A percentile compares a stretch with the other conserved stretches of the same genome.
phyloP scores from a whole-genome alignment of 2,329 filamentous ascomycete species.

The Exophiala mesophila region DNA sequence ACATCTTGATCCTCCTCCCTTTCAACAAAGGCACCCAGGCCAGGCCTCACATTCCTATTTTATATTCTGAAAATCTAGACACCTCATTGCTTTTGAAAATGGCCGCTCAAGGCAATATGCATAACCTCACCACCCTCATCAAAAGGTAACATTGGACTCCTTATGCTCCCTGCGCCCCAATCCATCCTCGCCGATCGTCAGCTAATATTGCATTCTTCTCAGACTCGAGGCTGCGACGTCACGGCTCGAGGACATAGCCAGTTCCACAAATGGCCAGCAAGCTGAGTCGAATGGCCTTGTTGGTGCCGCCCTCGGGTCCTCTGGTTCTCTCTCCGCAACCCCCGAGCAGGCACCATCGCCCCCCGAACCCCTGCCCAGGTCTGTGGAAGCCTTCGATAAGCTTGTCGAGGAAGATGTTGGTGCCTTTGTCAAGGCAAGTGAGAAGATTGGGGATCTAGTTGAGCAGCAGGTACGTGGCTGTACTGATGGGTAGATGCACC shows the following conservation, averaged over 20 bases:
- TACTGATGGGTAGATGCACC: conserved; percentile 34
- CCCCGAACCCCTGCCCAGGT: conserved; percentile 62
- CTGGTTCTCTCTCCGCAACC: conserved; percentile 30
- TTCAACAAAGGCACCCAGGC: no score
- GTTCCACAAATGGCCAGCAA: conserved; percentile 56
- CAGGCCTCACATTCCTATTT: no score
- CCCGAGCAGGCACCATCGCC: conserved; percentile 35
- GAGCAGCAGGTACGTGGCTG: conserved; percentile 65
- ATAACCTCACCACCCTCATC: conserved; percentile 94
- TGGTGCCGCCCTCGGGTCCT: conserved; percentile 31
- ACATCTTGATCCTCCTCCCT: no score
- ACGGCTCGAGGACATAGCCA: conserved; percentile 91
- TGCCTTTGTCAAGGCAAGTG: conserved; percentile 72
- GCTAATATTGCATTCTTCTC: conserved; percentile 32
- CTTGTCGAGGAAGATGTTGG: conserved; percentile 70
- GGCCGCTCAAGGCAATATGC: conserved; percentile 59
- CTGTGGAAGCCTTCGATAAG: conserved; percentile 81
- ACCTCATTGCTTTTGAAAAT: no score
- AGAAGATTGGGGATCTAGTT: conserved; percentile 70
- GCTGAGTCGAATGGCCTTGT: conserved; percentile 34
- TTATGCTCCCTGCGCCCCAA: not conserved
- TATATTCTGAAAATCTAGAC: no score
- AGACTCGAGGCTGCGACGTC: conserved; percentile 97
- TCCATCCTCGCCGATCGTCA: conserved; percentile 41
- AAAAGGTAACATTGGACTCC: conserved; percentile 67